Evolutionary conservation across 305 asterid genomes (phyloP), one percentile per base, ranked within the genome.

Genomic region (Coffea humblotiana): DNA sequence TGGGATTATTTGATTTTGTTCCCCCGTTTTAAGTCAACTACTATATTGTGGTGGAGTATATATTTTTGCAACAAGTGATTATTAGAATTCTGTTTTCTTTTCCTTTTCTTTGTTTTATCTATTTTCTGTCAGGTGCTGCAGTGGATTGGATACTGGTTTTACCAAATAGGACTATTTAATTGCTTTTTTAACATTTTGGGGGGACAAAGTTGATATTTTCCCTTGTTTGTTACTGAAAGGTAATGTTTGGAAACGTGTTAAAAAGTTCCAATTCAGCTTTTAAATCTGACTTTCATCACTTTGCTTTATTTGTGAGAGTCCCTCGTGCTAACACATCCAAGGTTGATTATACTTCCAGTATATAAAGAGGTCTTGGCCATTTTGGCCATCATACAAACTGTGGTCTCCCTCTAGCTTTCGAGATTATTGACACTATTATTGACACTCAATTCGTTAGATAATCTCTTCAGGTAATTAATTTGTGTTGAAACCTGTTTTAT

Each of bases 171-270:
- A 4, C 8, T 45, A 18, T 2, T 60, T 45, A 65, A 8, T 0
- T 71, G n/a, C 6, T 52, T 8, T 52, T 18, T 4, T 63, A 14
- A 68, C 37, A 63, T 29, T 49, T 40, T 40, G 40, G 16, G 47
- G n/a, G 25, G 45, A 72, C 35, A 77, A 73, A 19, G 14, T n/a
- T 74, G 77, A 52, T 77, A 61, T 77, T 72, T 84, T 82, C 68
- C 75, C 83, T 82, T 85, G 76, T 82, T 83, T 74, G 82, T 79
- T 81, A 83, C 86, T 83, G 88, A 85, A 84, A 88, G 89, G 86
- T 79, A 65, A 72, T 14, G 81, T 68, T 75, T 73, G 72, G 75
- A 85, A 87, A 85, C 88, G 87, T 85, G 89, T 79, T 81, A 56
- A 19, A 85, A 80, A 60, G 80, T 58, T 83, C 74, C 66, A 74